Conservation (phyloP, 2,329 filamentous ascomycete species). For the Eutypa lata region DNA sequence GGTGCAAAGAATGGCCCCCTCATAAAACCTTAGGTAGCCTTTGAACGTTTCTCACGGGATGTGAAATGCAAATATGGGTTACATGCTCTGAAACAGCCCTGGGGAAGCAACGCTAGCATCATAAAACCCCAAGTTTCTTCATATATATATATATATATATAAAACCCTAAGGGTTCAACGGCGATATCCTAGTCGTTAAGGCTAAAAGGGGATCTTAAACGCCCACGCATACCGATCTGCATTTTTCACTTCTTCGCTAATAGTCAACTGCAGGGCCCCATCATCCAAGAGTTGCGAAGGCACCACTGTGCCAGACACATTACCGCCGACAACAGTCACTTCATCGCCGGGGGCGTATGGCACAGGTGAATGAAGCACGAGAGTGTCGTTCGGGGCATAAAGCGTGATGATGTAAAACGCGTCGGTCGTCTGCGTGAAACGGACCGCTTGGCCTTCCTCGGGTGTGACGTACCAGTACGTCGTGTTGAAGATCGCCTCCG, state of each 20-base stretch:
- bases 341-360: background rate
- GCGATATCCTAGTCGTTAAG: too few species aligned
- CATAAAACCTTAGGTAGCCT: too few species aligned
- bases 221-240: background rate
- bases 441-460: background rate
- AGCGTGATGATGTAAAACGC: background rate
- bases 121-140: too few species aligned
- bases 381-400: background rate
- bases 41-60: too few species aligned
- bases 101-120: too few species aligned
- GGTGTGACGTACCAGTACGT: slow-evolving; percentile 40
- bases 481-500: slow-evolving; percentile 52
- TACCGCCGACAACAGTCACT: background rate
- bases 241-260: background rate
- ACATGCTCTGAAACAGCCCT: too few species aligned
- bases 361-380: background rate
- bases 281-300: background rate
- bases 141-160: too few species aligned
- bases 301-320: background rate
- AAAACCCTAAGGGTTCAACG: too few species aligned
- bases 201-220: background rate
- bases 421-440: background rate
- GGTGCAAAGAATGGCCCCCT: too few species aligned
- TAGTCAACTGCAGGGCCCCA: background rate
- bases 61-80: too few species aligned